Percentiles rank a stretch among this genome's conserved stretches.
Evolutionary conservation across 2,329 filamentous ascomycete genomes (phyloP).

Genomic region (Chaetomiaceae sp.): DNA sequence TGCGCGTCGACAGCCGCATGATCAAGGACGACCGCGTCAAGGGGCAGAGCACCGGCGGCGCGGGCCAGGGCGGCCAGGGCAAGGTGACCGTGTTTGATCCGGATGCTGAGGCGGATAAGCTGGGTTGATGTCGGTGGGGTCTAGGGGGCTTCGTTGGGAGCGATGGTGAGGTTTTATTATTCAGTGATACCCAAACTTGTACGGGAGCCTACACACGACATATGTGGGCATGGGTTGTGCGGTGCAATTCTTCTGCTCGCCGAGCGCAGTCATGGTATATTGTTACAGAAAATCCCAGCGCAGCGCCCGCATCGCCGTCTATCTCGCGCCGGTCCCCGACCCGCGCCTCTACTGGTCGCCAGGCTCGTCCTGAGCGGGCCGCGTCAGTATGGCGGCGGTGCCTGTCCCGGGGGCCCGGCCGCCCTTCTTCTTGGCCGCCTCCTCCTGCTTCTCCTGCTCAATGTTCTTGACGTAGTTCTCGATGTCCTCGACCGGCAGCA

Average conservation of each 20-base stretch:
- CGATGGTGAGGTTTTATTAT: too few species aligned
- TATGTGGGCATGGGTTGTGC: too few species aligned
- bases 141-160: not conserved
- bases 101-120: conserved; percentile 63
- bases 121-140: conserved; percentile 51
- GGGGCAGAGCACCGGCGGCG: conserved; percentile 38
- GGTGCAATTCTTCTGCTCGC: not conserved
- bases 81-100: conserved; percentile 68
- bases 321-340: not conserved
- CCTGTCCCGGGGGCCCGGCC: conserved; percentile 65
- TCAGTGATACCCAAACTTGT: too few species aligned
- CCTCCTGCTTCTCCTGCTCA: conserved; percentile 98
- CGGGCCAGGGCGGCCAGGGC: conserved; percentile 35
- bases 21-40: conserved; percentile 80
- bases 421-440: conserved; percentile 94
- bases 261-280: not conserved
- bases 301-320: not conserved
- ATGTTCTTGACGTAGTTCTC: conserved; percentile 98
- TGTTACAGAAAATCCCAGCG: not conserved
- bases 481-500: conserved; percentile 92
- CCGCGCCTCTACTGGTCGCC: conserved; percentile 13
- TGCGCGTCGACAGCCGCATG: conserved; percentile 80
- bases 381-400: conserved; percentile 67
- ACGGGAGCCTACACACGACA: too few species aligned
- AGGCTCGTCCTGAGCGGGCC: conserved; percentile 38